A percentile compares a stretch with the other conserved stretches of the same genome.
Conservation (phyloP, 257 asterid species). For the Datura wrightii region DNA sequence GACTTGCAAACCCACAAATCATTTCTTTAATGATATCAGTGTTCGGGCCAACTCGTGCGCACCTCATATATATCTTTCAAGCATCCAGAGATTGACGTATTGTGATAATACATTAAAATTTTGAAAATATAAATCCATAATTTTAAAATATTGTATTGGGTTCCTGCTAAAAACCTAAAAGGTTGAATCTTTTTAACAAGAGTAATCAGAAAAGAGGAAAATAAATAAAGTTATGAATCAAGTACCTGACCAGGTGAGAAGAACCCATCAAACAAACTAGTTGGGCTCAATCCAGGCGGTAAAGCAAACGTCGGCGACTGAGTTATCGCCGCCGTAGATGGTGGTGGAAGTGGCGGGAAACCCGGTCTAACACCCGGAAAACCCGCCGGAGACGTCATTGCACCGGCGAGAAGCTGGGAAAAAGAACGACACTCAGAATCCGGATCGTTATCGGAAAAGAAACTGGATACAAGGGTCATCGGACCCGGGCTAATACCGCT, state of each 20-base stretch:
- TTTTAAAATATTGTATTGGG: neutral
- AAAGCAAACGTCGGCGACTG: slow-evolving; percentile 60
- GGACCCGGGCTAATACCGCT: slow-evolving; percentile 77
- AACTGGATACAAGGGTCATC: slow-evolving; percentile 72
- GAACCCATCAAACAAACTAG: slow-evolving; percentile 66
- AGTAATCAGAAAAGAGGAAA: neutral
- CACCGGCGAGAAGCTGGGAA: slow-evolving; percentile 81
- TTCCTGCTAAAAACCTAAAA: neutral
- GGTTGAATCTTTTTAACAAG: neutral
- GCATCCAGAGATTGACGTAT: neutral
- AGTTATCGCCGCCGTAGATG: slow-evolving; percentile 43
- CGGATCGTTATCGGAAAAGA: slow-evolving; percentile 75
- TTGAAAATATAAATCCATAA: neutral
- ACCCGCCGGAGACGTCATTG: slow-evolving; percentile 49
- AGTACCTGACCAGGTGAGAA: slow-evolving; percentile 68
- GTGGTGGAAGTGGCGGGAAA: slow-evolving; percentile 32
- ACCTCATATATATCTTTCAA: neutral
- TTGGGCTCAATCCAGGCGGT: slow-evolving; percentile 82
- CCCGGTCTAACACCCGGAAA: slow-evolving; percentile 38
- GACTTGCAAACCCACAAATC: neutral
- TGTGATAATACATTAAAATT: neutral
- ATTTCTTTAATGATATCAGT: neutral
- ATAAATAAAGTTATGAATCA: slow-evolving; percentile 11
- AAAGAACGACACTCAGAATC: slow-evolving; percentile 71
- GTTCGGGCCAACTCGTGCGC: neutral